Evolutionary conservation across 1,284 basidiomycete genomes (phyloP).

Genomic region (Ustilago nuda): DNA sequence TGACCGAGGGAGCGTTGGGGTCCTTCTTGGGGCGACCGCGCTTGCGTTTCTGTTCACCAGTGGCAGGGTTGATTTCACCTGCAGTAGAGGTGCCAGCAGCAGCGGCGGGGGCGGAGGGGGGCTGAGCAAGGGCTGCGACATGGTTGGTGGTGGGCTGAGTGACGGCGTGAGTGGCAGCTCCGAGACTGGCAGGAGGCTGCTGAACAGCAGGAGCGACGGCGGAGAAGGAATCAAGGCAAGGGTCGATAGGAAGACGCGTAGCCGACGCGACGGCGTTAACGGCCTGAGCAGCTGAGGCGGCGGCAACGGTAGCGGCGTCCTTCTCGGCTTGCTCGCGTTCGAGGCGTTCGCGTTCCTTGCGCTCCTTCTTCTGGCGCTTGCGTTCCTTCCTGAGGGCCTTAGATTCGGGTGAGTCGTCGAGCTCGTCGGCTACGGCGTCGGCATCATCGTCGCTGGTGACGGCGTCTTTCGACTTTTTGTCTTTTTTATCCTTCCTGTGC

Average conservation of each 20-base stretch:
- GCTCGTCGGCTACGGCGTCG: conserved; percentile 25
- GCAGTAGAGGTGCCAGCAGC: conserved; percentile 13
- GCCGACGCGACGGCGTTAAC: conserved; percentile 43
- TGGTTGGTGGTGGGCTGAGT: conserved; percentile 9
- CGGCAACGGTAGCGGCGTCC: conserved; percentile 51
- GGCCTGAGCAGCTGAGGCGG: conserved; percentile 46
- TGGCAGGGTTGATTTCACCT: conserved; percentile 5
- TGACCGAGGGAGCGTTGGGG: conserved; percentile 25
- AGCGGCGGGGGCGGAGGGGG: conserved; percentile 13
- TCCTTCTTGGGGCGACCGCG: conserved; percentile 44
- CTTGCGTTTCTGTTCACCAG: conserved; percentile 39
- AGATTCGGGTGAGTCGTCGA: conserved; percentile 18
- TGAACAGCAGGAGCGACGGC: conserved; percentile 8
- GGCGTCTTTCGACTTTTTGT: conserved; percentile 21
- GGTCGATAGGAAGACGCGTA: conserved; percentile 46
- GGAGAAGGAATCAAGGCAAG: conserved; percentile 20
- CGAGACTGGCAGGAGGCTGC: conserved; percentile 6
- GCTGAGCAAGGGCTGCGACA: conserved; percentile 2
- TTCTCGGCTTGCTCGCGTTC: conserved; percentile 52
- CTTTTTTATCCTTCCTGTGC: conserved; percentile 21
- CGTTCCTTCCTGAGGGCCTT: conserved; percentile 25
- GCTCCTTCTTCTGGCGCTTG: conserved; percentile 53
- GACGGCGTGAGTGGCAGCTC: conserved; percentile 10
- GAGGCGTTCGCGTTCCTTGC: conserved; percentile 38
- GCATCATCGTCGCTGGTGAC: conserved; percentile 27